phyloP scores from a whole-genome alignment of 2,329 filamentous ascomycete genomes.

The Biscogniauxia sp. region DNA sequence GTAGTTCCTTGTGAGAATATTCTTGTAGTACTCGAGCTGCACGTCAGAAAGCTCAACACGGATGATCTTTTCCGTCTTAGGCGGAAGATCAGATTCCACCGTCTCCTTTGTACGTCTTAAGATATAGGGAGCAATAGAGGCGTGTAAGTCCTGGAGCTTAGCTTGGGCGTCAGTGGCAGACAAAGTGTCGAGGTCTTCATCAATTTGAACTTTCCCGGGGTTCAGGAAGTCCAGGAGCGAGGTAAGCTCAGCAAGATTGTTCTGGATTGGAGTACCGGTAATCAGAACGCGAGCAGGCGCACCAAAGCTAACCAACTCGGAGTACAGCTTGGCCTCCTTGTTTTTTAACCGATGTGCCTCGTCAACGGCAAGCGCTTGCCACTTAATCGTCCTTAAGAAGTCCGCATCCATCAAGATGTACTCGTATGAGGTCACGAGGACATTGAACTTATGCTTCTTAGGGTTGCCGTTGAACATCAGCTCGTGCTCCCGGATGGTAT shows the following conservation, averaged over 20 bases:
- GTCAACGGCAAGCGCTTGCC: constrained; percentile 95
- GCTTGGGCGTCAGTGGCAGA: constrained; percentile 76
- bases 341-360: constrained; percentile 98
- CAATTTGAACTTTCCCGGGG: constrained; percentile 87
- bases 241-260: constrained; percentile 88
- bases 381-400: constrained; percentile 87
- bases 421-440: constrained; percentile 96
- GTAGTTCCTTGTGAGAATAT: constrained; percentile 96
- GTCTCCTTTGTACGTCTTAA: constrained; percentile 95
- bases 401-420: constrained; percentile 85
- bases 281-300: constrained; percentile 88
- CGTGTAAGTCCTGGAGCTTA: constrained; percentile 83
- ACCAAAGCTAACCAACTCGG: constrained; percentile 80
- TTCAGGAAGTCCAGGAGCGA: constrained; percentile 95
- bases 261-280: constrained; percentile 95
- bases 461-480: constrained; percentile 82
- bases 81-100: constrained; percentile 92
- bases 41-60: constrained; percentile 95
- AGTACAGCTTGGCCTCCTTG: constrained; percentile 88
- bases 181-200: constrained; percentile 83
- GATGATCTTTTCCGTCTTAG: constrained; percentile 98
- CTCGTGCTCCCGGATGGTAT: constrained; percentile 87
- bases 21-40: constrained; percentile 98
- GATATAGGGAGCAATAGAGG: constrained; percentile 89
- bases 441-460: constrained; percentile 91